Evolutionary conservation across 768 basidiomycete species (phyloP), one percentile per base, ranked within the genome.

Genomic region (Pisolithus sp.): DNA sequence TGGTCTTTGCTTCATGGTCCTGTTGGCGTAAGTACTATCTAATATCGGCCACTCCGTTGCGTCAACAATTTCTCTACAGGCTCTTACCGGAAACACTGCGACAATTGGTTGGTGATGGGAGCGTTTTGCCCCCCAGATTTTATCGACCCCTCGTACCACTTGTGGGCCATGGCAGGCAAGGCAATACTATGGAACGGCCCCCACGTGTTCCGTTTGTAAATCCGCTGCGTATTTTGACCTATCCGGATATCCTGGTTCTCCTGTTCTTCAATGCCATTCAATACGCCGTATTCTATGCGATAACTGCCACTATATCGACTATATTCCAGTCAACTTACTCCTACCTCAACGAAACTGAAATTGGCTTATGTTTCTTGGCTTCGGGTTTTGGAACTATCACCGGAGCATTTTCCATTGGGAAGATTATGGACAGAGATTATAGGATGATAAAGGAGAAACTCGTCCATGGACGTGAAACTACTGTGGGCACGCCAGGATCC

Each of bases 291-390:
- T 80, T 82, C 53, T 71, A 79, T 70, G 63, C 67, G 57, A 59
- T 79, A 67, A 63, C 68, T 50, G 59, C 72, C 49, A 74, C 73
- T 20, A 61, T 71, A 71, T 68, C 84, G 61, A 72, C 81, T 58
- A 59, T 85, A 59, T 70, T 76, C 76, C 67, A 71, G 54, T 50
- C 63, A 7, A 65, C 61, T 28, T 93, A 77, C 70, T 77, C 74
- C 7, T 75, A 58, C 53, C 68, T 80, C 45, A 68, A 60, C 54
- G 74, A 75, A 58, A 68, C 75, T 7, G 70, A 78, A 24, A 71
- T 88, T 28, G 91, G 91, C 2, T 67, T 93, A 5, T 91, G 86
- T 64, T 93, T 84, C 70, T 69, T 93, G 49, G 79, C 82, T 1
- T 77, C 85, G 47, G 92, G 89, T 2, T 77, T 80, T 15, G 93